These are phyloP conservation scores for Nannochloropsis gaditana DNA, from an alignment of 108 stramenopile genomes.

Conservation along the genomic window DNA sequence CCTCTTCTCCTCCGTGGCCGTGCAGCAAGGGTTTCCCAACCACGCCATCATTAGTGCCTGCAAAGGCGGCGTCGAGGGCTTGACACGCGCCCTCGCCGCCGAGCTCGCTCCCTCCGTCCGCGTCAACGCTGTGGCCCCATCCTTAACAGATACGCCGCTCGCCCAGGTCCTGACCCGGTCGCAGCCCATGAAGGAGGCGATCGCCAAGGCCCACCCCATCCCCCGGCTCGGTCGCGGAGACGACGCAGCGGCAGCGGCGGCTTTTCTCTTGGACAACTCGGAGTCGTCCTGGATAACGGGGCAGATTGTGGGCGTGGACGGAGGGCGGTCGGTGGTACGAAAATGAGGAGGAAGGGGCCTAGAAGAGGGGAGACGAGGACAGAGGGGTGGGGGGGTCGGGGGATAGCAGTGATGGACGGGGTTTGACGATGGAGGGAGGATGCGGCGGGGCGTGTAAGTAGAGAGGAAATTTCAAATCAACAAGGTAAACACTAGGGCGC, in stretches of 20 bases:
- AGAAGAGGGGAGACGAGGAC: background rate
- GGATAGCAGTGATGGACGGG: background rate
- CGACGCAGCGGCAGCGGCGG: constrained; percentile 2
- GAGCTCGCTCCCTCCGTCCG: constrained; percentile 20
- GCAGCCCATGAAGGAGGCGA: background rate
- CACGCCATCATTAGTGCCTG: constrained; percentile 30
- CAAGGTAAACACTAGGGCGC: no score
- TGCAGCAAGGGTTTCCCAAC: constrained; percentile 37
- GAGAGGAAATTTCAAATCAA: background rate
- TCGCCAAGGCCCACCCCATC: constrained; percentile 21
- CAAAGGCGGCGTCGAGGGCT: constrained; percentile 22
- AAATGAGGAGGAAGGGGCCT: background rate
- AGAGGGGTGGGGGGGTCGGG: background rate
- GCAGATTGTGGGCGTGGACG: constrained; percentile 22
- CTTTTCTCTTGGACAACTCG: background rate
- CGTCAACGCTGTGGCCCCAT: constrained; percentile 25
- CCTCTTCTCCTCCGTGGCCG: constrained; percentile 42
- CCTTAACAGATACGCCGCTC: constrained; percentile 25
- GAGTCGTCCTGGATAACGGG: constrained; percentile 22
- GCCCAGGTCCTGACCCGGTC: background rate
- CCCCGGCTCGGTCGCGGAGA: background rate
- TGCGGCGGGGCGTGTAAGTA: background rate
- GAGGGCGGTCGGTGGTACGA: background rate
- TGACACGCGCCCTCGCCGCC: constrained; percentile 6
- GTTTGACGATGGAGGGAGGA: background rate